A percentile compares a stretch with the other conserved stretches of the same genome.
These are phyloP conservation scores for Cotoneaster glaucophyllus DNA, from an alignment of 306 rosid species.

Conservation along the genomic window DNA sequence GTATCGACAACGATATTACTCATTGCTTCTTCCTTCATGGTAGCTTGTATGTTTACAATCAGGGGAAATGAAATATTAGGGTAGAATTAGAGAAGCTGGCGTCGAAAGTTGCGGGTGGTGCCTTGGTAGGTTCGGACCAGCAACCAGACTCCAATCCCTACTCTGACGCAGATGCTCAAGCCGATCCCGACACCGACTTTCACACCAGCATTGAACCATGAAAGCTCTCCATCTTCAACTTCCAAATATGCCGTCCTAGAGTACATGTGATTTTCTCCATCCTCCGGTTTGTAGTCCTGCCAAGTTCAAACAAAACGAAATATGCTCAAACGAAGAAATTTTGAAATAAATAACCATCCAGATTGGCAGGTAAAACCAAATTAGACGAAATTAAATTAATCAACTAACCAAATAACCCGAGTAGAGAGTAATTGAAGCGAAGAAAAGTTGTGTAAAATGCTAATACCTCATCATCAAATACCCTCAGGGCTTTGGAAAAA, in stretches of 20 bases:
- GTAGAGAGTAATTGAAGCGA: too few relatives aligned
- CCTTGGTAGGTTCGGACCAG: constrained; percentile 76
- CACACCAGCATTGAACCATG: constrained; percentile 83
- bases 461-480: too few relatives aligned
- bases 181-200: constrained; percentile 81
- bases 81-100: constrained; percentile 29
- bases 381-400: too few relatives aligned
- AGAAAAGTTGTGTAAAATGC: too few relatives aligned
- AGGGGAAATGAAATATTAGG: neutral
- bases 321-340: neutral
- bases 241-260: constrained; percentile 41
- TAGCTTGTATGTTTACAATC: neutral
- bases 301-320: neutral
- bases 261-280: constrained; percentile 36
- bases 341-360: neutral
- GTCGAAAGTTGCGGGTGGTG: constrained; percentile 52
- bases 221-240: constrained; percentile 74
- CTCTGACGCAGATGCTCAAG: constrained; percentile 72
- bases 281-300: constrained; percentile 37
- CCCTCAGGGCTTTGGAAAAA: too few relatives aligned
- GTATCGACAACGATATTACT: neutral
- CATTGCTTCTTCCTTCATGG: neutral
- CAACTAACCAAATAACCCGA: too few relatives aligned
- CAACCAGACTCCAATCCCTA: constrained; percentile 77
- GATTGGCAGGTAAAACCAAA: too few relatives aligned